phyloP scores from a whole-genome alignment of 1,139 yeast species.

The Yamadazyma mexicana region DNA sequence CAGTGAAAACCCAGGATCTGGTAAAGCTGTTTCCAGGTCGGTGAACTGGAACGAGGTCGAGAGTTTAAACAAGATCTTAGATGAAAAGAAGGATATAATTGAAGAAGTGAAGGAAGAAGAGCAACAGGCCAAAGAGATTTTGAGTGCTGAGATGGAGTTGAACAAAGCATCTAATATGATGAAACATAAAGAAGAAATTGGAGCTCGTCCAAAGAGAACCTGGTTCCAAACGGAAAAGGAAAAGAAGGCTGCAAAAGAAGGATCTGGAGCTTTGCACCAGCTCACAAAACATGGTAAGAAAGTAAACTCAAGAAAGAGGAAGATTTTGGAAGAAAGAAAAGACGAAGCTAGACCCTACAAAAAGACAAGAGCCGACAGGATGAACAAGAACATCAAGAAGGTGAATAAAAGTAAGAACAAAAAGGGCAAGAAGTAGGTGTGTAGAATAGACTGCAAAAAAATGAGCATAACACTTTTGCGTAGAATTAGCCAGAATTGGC shows the following conservation, averaged over 20 bases:
- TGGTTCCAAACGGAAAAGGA: conserved; percentile 89
- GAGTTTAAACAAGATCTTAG: conserved; percentile 59
- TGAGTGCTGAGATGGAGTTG: conserved; percentile 89
- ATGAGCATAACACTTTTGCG: not conserved
- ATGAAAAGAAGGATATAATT: conserved; percentile 56
- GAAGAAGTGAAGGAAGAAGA: conserved; percentile 86
- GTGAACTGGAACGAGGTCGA: conserved; percentile 88
- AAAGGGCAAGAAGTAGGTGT: conserved; percentile 8
- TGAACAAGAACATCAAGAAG: conserved; percentile 13
- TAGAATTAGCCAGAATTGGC: no score
- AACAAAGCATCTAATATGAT: conserved; percentile 82
- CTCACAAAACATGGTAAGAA: conserved; percentile 46
- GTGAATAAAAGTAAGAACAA: conserved; percentile 21
- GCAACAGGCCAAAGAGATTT: conserved; percentile 79
- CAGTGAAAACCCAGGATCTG: conserved; percentile 45
- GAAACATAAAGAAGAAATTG: conserved; percentile 78
- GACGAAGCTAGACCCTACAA: conserved; percentile 60
- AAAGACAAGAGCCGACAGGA: conserved; percentile 69
- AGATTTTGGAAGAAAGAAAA: conserved; percentile 49
- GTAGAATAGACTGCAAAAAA: not conserved
- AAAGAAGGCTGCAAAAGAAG: conserved; percentile 48
- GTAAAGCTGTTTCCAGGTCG: conserved; percentile 75
- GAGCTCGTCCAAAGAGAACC: conserved; percentile 89
- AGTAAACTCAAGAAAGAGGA: conserved; percentile 60
- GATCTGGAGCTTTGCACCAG: conserved; percentile 41